Evolutionary conservation across 2,329 filamentous ascomycete species (phyloP).

Genomic region (Talaromyces sp.): DNA sequence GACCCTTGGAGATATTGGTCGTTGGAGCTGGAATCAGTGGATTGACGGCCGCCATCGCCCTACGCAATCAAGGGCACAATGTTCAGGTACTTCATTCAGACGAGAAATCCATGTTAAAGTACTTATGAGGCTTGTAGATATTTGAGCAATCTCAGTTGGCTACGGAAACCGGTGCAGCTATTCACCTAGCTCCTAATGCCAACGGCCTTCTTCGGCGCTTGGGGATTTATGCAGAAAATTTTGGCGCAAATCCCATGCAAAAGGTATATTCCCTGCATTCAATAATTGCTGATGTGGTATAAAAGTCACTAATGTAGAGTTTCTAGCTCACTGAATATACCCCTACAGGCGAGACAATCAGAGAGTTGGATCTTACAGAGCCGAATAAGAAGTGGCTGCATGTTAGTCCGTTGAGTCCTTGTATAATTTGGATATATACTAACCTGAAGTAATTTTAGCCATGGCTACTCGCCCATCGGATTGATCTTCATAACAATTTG

Average conservation of each 20-base stretch:
- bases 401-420: not conserved
- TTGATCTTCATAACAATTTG: slow-evolving; percentile 53
- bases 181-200: slow-evolving; percentile 61
- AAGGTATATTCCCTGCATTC: not conserved
- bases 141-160: slow-evolving; percentile 57
- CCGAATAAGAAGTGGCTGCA: not conserved
- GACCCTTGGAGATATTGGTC: slow-evolving; percentile 19
- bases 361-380: not conserved
- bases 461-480: slow-evolving; percentile 55
- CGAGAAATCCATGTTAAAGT: too few species aligned
- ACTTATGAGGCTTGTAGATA: slow-evolving; percentile 30
- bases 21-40: slow-evolving; percentile 36
- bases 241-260: slow-evolving; percentile 35
- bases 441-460: slow-evolving; percentile 23
- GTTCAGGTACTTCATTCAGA: slow-evolving; percentile 27
- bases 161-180: slow-evolving; percentile 58
- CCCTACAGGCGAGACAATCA: not conserved
- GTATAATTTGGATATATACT: not conserved
- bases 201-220: slow-evolving; percentile 54
- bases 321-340: not conserved
- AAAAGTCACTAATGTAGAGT: not conserved
- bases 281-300: too few species aligned
- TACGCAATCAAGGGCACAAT: slow-evolving; percentile 52
- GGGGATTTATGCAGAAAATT: slow-evolving; percentile 40
- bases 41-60: slow-evolving; percentile 41